Evolutionary conservation across 176 grass and related monocot genomes (phyloP).

Genomic region (Poa pratensis): DNA sequence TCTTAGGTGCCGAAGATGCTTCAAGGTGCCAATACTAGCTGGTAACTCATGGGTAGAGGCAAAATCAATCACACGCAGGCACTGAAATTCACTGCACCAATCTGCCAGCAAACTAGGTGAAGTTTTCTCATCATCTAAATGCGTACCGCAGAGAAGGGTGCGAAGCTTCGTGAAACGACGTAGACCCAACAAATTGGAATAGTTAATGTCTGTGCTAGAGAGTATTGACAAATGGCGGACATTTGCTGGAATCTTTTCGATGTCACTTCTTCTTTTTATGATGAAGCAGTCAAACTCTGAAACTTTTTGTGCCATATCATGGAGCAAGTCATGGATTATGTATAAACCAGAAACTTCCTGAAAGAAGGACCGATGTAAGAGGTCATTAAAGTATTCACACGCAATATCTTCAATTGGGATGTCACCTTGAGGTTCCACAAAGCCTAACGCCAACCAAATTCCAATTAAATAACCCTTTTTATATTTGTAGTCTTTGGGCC

Average conservation of each 20-base stretch:
- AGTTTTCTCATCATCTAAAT: neutral
- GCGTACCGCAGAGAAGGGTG: neutral
- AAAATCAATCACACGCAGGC: neutral
- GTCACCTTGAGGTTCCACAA: neutral
- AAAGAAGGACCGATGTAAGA: conserved; percentile 25
- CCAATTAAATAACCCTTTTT: neutral
- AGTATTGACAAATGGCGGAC: conserved; percentile 10
- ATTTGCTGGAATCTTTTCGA: neutral
- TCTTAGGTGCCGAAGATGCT: conserved; percentile 30
- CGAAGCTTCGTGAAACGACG: neutral
- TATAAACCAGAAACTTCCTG: neutral
- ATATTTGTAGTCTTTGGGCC: neutral
- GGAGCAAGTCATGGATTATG: conserved; percentile 52
- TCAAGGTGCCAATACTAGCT: neutral
- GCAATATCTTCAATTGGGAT: neutral
- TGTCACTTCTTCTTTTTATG: neutral
- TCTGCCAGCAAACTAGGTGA: neutral
- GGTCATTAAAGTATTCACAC: neutral
- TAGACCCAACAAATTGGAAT: neutral
- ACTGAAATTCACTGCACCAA: neutral
- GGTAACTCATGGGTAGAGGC: neutral
- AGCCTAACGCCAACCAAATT: neutral
- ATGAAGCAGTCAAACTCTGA: conserved; percentile 31
- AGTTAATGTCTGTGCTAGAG: fast-evolving
- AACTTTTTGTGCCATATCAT: conserved; percentile 45